A percentile compares a stretch with the other conserved stretches of the same genome.
Conservation (phyloP, 1,284 basidiomycete species). For the Sporisorium scitamineum region DNA sequence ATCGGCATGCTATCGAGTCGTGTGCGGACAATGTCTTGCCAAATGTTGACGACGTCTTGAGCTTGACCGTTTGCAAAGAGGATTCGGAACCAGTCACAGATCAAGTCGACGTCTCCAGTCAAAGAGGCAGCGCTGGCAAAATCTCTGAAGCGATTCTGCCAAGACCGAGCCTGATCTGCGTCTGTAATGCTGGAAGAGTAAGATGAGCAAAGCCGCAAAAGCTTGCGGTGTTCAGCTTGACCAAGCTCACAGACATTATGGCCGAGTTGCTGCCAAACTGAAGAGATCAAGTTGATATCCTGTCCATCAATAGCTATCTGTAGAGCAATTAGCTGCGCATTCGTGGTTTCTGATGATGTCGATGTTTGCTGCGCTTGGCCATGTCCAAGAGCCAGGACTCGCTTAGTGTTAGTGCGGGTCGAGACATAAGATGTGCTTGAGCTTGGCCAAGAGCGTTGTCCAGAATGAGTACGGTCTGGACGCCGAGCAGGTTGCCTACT, state of each 20-base stretch:
- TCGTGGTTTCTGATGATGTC: not conserved
- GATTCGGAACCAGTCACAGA: conserved; percentile 18
- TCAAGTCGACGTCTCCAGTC: conserved; percentile 31
- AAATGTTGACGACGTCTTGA: conserved; percentile 20
- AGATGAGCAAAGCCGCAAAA: conserved; percentile 25
- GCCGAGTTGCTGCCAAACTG: conserved; percentile 16
- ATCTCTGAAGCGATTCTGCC: not conserved
- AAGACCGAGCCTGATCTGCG: conserved; percentile 5
- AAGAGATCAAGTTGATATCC: conserved; percentile 10
- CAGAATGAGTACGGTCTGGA: not conserved
- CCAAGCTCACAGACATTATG: not conserved
- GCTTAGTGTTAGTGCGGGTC: conserved; percentile 5
- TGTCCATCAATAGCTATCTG: conserved; percentile 33
- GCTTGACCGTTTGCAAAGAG: conserved; percentile 18
- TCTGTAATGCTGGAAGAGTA: not conserved
- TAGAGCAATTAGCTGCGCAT: not conserved
- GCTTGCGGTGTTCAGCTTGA: conserved; percentile 18
- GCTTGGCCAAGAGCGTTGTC: not conserved
- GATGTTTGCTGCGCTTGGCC: not conserved
- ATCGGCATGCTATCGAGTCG: conserved; percentile 11
- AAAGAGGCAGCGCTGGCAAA: conserved; percentile 21
- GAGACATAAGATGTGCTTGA: not conserved
- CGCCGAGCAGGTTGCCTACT: not conserved
- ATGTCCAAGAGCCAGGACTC: conserved; percentile 21
- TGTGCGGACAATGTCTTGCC: conserved; percentile 25